Evolutionary conservation across 2,329 filamentous ascomycete genomes (phyloP), one percentile per base, ranked within the genome.

Genomic region (Cylindrodendrum hubeiense): DNA sequence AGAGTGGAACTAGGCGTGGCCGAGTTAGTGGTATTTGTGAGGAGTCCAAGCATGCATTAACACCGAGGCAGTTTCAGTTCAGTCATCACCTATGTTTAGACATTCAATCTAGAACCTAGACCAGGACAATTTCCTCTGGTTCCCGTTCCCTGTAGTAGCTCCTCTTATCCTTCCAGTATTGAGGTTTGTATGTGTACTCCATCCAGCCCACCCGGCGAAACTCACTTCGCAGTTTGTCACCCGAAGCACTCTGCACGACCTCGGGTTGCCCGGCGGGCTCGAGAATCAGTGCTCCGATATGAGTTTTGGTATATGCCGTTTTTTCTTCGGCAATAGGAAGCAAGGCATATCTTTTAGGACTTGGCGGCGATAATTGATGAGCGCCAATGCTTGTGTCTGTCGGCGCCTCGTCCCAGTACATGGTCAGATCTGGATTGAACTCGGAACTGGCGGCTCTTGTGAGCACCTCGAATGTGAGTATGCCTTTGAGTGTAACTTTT

Each of bases 191-290:
- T n/a, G 37, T 43, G 26, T 55, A 55, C 22, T 55, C 51, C 15
- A 55, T 39, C 51, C 51, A 55, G 12, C 51, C 51, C 13, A 55
- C 3, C 17, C 51, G 34, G 12, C 51, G 37, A 19, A 55, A 55
- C 6, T 55, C 52, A 19, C 12, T 28, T 34, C 24, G 28, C 52
- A 55, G 21, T 6, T 22, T 41, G 8, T 55, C 37, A 7, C 24
- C 52, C 7, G 37, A 55, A 13, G 21, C 22, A 4, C 34, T 44
- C 19, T 26, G 15, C n/a, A 55, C 28, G 3, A 55, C 34, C 9
- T 44, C 52, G 5, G 52, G 21, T 24, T 55, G 37, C 15, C 37
- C 51, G 3, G 9, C 28, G 15, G 37, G 37, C 37, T 55, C 51
- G n/a, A 55, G 37, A 30, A 55, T 41, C 51, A 43, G 19, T 15